Percentiles rank a stretch among this genome's conserved stretches.
Conservation (phyloP, 2,329 filamentous ascomycete genomes). For the Alternaria arborescens region DNA sequence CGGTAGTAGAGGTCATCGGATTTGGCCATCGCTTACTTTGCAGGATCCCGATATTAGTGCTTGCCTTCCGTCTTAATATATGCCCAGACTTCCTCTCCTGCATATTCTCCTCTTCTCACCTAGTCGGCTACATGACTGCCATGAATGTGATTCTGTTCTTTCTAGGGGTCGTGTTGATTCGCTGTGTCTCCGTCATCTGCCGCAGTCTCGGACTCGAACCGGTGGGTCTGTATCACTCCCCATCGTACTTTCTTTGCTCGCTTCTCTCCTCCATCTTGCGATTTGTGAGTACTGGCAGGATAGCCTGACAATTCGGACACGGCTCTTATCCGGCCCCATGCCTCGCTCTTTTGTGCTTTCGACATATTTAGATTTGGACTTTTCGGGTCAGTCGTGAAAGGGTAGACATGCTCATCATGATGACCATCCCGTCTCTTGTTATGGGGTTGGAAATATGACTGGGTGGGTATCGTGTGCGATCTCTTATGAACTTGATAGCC, state of each 20-base stretch:
- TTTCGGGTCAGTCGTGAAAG: background rate
- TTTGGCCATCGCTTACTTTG: background rate
- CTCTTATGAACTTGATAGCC: background rate
- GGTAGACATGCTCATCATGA: background rate
- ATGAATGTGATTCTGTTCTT: background rate
- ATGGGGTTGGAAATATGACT: background rate
- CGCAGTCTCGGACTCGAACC: slow-evolving; percentile 2
- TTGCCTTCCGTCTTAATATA: background rate
- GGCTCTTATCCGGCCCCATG: slow-evolving; percentile 23
- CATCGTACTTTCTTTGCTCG: slow-evolving; percentile 8
- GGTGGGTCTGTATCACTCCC: background rate
- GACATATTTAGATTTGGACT: background rate
- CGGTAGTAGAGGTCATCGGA: background rate
- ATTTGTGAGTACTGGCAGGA: slow-evolving; percentile 1
- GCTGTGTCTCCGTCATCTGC: no score
- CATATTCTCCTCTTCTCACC: background rate
- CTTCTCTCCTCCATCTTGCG: background rate
- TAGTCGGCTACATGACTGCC: background rate
- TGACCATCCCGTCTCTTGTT: background rate
- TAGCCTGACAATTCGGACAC: slow-evolving; percentile 5
- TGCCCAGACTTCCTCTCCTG: background rate
- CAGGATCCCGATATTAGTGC: background rate
- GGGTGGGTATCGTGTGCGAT: background rate
- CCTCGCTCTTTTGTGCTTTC: slow-evolving; percentile 16
- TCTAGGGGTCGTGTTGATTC: background rate